Percentiles rank a stretch among this genome's conserved stretches.
Conservation (phyloP, 768 basidiomycete genomes). For the Crassisporium funariophilum region DNA sequence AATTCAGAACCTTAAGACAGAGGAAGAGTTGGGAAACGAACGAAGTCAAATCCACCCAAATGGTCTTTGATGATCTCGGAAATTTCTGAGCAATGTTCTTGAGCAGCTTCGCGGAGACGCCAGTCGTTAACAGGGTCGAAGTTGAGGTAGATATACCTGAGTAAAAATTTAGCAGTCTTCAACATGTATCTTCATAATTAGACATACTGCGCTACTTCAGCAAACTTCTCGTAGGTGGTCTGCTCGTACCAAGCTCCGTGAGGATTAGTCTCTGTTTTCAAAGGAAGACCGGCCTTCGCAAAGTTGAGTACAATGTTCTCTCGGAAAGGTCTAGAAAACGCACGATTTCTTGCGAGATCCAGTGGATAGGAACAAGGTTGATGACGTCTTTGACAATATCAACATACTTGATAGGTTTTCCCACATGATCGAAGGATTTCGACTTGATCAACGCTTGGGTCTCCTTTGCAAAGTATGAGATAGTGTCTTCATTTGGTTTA, state of each 20-base stretch:
- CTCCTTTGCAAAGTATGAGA: conserved; percentile 34
- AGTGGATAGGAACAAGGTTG: conserved; percentile 61
- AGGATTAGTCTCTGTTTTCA: conserved; percentile 35
- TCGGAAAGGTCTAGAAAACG: conserved; percentile 23
- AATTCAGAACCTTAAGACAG: not conserved
- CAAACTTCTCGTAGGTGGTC: conserved; percentile 43
- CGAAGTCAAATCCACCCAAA: conserved; percentile 25
- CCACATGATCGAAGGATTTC: conserved; percentile 36
- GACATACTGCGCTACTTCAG: conserved; percentile 51
- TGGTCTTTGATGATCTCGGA: conserved; percentile 30
- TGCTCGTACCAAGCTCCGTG: conserved; percentile 40
- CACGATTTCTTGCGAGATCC: conserved; percentile 61
- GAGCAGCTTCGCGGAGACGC: conserved; percentile 44
- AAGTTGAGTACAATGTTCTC: conserved; percentile 5
- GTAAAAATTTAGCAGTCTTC: not conserved
- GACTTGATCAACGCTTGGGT: conserved; percentile 34
- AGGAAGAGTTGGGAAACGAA: not conserved
- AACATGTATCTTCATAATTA: not conserved
- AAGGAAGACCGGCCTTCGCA: conserved; percentile 45
- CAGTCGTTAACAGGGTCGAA: conserved; percentile 48
- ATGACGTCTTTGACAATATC: conserved; percentile 72
- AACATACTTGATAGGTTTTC: conserved; percentile 33
- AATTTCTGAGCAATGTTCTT: conserved; percentile 31
- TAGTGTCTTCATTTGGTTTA: conserved; percentile 18
- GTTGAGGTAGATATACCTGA: conserved; percentile 49